Evolutionary conservation across 345 rosid genomes (phyloP), one percentile per base, ranked within the genome.

Genomic region (Kandelia obovata): DNA sequence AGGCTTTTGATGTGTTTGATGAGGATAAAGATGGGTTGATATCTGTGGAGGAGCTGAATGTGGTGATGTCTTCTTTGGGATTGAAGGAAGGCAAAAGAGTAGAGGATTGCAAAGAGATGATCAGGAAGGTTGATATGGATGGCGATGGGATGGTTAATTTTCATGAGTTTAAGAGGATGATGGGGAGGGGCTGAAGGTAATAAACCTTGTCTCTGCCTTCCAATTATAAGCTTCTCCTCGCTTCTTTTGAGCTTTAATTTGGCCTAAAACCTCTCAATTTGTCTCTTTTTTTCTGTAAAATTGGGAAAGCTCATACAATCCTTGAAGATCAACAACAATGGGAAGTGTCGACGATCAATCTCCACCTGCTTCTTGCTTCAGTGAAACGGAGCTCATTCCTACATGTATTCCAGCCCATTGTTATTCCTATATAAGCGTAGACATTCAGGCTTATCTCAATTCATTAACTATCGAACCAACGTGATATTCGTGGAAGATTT

Each of bases 101-200:
- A 2, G 65, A 66, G 66, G 79, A 76, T 61, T 75, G 75, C 47
- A 66, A 66, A 37, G 75, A 66, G 21, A 76, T 70, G 79, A 70
- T 70, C 25, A 71, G 52, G 67, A 66, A 70, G 25, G 53, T 66
- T 26, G 79, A 75, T 16, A 32, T 65, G 71, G 79, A 76, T 31
- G 79, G 74, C 17, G 79, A 76, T 68, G 79, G 79, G 35, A 76
- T 65, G 78, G 70, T 75, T 49, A 75, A 59, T 69, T 75, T 75
- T 59, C 58, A 75, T 9, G 78, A 75, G 26, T 75, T 75, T 52
- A 75, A 75, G 73, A 69, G 2, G 66, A 75, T 75, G 78, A 65
- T 72, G 75, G 69, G 0, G 58, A 61, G 58, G 51, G 17, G 35
- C 17, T 15, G 65, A 73, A 51, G 39, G 47, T 30, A 47, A 8